Base-by-base conservation (phyloP, 495 filamentous ascomycete species). In the Hyphodiscus hymeniophilus region DNA sequence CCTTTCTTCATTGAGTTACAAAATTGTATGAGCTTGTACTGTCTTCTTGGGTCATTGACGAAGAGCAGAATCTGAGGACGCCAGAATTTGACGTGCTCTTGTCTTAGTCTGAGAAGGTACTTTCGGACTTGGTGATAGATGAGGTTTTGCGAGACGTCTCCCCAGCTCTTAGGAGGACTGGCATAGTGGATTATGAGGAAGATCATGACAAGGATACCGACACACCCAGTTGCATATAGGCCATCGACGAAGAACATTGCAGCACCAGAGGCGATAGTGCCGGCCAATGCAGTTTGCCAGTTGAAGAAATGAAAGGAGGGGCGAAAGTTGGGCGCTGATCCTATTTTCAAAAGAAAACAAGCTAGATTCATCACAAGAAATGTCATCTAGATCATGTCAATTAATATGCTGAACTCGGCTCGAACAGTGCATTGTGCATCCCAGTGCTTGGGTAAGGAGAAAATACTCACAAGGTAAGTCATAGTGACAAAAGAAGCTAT, bases 51-150 rank as follows among this genome's bases (percentile, higher is more conserved):
- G 50, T 89, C 82, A 59, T 87, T 92, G 50, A 94, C 80, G 38
- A 94, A 80, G 0, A 94, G 71, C 34, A 94, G 71, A 46, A 94
- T 91, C 51, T 80, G 88, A 0, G 87, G 87, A 33, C 87, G 74
- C 87, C 87, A 94, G 60, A 90, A 92, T 56, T 94, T 94, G 62
- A 94, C 88, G 57, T 94, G 88, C 50, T 94, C 87, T 49, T 88
- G 86, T 32, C 80, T 82, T 8, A 94, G 70, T 20, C 88, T 77
- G 38, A 94, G 68, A 15, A 94, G 65, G 52, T 94, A 94, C 57
- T 94, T 94, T 42, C 88, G 76, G 5, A 94, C 88, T 66, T 94
- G 88, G 55, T 94, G 88, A 56, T 92, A 94, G 40, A 94, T 94
- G 45, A 94, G 65, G 59, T 82, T 87, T 56, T 94, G 88, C 26